Conservation (phyloP, 108 stramenopile species). For the Cylindrotheca fusiformis region DNA sequence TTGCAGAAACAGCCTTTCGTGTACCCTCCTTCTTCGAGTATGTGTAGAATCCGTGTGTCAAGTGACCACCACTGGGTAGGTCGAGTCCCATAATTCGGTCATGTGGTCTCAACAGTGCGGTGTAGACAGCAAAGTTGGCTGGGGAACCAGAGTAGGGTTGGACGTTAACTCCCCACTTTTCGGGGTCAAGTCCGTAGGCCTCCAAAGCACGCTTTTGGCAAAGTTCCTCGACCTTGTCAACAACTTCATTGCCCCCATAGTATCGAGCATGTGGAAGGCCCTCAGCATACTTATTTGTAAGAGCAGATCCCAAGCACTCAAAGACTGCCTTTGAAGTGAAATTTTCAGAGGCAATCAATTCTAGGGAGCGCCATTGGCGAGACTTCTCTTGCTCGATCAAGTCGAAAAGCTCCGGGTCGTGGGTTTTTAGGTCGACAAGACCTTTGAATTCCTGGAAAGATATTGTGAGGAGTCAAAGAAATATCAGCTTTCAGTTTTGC, state of each 20-base stretch:
- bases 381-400: slow-evolving; percentile 95
- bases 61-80: slow-evolving; percentile 97
- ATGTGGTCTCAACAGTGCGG: slow-evolving; percentile 94
- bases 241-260: slow-evolving; percentile 97
- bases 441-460: slow-evolving; percentile 79
- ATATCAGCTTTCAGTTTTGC: not conserved
- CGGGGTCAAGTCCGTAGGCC: slow-evolving; percentile 94
- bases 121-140: slow-evolving; percentile 99
- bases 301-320: slow-evolving; percentile 96
- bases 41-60: slow-evolving; percentile 99
- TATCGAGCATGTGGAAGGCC: slow-evolving; percentile 98
- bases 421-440: slow-evolving; percentile 87
- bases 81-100: slow-evolving; percentile 99
- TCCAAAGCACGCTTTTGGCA: slow-evolving; percentile 94
- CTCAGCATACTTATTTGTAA: slow-evolving; percentile 99
- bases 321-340: slow-evolving; percentile 98
- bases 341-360: slow-evolving; percentile 99
- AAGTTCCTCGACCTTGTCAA: slow-evolving; percentile 96
- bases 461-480: not conserved
- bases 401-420: slow-evolving; percentile 95
- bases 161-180: slow-evolving; percentile 99
- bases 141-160: slow-evolving; percentile 96
- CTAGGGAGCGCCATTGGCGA: slow-evolving; percentile 94
- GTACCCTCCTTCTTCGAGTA: slow-evolving; percentile 97
- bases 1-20: slow-evolving; percentile 97